These are phyloP conservation scores for Physcia stellaris DNA, from an alignment of 495 filamentous ascomycete genomes.

Conservation along the genomic window DNA sequence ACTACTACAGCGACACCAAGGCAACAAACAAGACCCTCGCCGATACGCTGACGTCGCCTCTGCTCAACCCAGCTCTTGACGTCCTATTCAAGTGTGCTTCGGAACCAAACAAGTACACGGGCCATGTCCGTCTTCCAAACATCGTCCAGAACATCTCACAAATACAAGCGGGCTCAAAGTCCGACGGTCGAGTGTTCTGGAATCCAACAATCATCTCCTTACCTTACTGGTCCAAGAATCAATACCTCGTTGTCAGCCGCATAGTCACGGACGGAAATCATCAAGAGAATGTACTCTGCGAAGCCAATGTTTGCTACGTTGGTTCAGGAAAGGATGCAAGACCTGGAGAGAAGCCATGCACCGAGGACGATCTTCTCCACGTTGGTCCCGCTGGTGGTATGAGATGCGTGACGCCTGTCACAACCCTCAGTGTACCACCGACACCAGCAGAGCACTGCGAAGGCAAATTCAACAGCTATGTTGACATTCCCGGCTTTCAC, in stretches of 20 bases:
- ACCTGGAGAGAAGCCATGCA: constrained; percentile 19
- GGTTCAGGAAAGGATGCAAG: constrained; percentile 5
- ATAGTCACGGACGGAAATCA: constrained; percentile 24
- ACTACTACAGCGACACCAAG: constrained; percentile 12
- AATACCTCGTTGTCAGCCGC: constrained; percentile 24
- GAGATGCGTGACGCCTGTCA: constrained; percentile 19
- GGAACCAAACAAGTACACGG: constrained; percentile 19
- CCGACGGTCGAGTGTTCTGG: constrained; percentile 22
- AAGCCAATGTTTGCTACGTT: constrained; percentile 25
- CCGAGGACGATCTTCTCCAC: constrained; percentile 17
- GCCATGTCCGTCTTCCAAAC: constrained; percentile 20
- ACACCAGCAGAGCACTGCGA: constrained; percentile 28
- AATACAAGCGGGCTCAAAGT: constrained; percentile 11
- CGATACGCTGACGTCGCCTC: constrained; percentile 5
- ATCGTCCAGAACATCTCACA: constrained; percentile 24
- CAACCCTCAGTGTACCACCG: constrained; percentile 23
- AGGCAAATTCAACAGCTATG: constrained; percentile 17
- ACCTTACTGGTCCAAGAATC: constrained; percentile 25
- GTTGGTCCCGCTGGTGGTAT: constrained; percentile 22
- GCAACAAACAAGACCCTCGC: background rate
- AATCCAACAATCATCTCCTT: constrained; percentile 28
- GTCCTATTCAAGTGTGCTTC: constrained; percentile 18
- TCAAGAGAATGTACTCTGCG: constrained; percentile 26
- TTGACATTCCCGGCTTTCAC: constrained; percentile 28
- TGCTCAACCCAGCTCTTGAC: constrained; percentile 15